Conservation (phyloP, 2,329 filamentous ascomycete genomes). For the Arthrobotrys megalospora region DNA sequence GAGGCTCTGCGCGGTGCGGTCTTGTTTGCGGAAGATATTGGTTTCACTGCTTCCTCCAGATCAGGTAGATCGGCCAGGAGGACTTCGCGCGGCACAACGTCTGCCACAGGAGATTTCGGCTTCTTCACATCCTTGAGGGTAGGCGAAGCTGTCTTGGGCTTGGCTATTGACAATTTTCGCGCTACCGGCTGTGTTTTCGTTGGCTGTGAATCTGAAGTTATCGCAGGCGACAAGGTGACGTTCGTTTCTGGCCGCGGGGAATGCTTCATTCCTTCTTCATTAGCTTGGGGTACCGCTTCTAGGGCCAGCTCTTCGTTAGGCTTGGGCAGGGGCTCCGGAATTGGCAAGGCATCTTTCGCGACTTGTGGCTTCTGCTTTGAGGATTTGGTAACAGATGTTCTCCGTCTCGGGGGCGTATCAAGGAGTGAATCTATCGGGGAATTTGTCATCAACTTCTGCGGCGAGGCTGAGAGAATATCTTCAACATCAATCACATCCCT, state of each 20-base stretch:
- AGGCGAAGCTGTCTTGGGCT: not conserved
- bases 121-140: not conserved
- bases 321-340: not conserved
- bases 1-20: not conserved
- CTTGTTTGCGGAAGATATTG: not conserved
- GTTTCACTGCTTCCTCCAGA: not conserved
- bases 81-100: not conserved
- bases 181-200: not conserved
- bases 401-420: not conserved
- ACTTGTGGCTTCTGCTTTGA: not conserved
- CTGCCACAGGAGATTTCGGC: not conserved
- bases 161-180: not conserved
- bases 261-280: not conserved
- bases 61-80: not conserved
- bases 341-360: not conserved
- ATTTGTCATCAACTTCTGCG: not conserved
- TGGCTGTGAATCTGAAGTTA: not conserved
- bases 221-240: not conserved
- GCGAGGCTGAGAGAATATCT: not conserved
- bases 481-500: not conserved
- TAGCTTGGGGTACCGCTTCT: not conserved
- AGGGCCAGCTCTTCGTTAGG: not conserved
- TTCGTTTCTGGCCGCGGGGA: not conserved
- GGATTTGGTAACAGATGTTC: not conserved
- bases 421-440: not conserved